Evolutionary conservation across 208 protist species (phyloP), one percentile per base, ranked within the genome.

Genomic region (Trypanosoma mega): DNA sequence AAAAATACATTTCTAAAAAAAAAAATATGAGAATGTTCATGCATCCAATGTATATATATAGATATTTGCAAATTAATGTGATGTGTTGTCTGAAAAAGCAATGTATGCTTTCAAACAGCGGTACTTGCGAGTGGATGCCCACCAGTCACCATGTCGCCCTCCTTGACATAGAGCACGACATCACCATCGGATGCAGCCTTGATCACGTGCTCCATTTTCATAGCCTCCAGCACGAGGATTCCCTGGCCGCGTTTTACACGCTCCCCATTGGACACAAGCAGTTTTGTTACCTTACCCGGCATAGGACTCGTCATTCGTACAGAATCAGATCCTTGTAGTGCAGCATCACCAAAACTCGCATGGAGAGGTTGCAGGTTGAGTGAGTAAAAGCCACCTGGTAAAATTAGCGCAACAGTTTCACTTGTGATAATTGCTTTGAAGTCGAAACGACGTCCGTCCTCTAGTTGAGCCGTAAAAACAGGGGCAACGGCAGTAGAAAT

Each of bases 191-290:
- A 57, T 9, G 78, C 52, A 5, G 84, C 72, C 51, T 73, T 80
- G 49, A 97, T 65, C 8, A 74, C 73, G 53, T 93, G 85, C 62
- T 98, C 94, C 97, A 98, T 98, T 74, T 98, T 98, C 93, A 99
- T 99, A 3, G 95, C 96, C 67, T 98, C 96, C 49, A 98, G 62
- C 0, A 96, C 80, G 33, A 98, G 44, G 14, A 99, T 49, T 26
- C 87, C 55, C 30, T 97, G 57, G 24, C 93, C 97, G 26, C 78
- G 78, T 44, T 75, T 75, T 2, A 99, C 94, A 5, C 37, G 27
- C 23, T 94, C 74, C 9, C 97, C 97, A 29, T 64, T 74, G 12
- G 64, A 30, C 3, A 94, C 93, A 27, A 74, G 46, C 7, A 98
- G 63, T 54, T 93, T 93, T 6, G 82, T 80, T 9, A 98, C 87